Evolutionary conservation across 805 yeast genomes (phyloP).

Genomic region (Schwanniomyces pseudopolymorphus): DNA sequence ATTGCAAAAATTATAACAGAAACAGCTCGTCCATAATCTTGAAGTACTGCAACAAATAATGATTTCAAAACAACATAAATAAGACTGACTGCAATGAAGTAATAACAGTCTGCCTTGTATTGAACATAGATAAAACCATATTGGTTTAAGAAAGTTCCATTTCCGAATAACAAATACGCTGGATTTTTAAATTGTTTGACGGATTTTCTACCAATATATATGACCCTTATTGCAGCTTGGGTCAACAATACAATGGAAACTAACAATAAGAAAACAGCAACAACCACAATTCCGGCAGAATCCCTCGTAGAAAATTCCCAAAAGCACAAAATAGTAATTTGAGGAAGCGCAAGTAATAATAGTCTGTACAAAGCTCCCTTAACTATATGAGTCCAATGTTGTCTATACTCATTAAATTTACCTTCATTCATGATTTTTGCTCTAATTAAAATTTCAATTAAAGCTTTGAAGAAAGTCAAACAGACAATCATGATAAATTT

Average conservation of each 20-base stretch:
- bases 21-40: slow-evolving; percentile 75
- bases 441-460: slow-evolving; percentile 61
- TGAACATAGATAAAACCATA: slow-evolving; percentile 93
- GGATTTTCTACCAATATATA: slow-evolving; percentile 73
- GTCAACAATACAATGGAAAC: slow-evolving; percentile 57
- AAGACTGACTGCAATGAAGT: slow-evolving; percentile 70
- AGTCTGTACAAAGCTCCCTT: slow-evolving; percentile 89
- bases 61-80: slow-evolving; percentile 70
- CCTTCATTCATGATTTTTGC: slow-evolving; percentile 58
- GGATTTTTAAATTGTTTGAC: slow-evolving; percentile 78
- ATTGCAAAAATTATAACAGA: slow-evolving; percentile 73
- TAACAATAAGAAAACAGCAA: slow-evolving; percentile 70
- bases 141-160: slow-evolving; percentile 72
- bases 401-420: slow-evolving; percentile 74
- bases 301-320: slow-evolving; percentile 89
- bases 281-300: slow-evolving; percentile 77
- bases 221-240: slow-evolving; percentile 75
- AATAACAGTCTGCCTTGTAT: slow-evolving; percentile 83
- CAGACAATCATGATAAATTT: slow-evolving; percentile 58
- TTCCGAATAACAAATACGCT: slow-evolving; percentile 87
- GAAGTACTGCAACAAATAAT: slow-evolving; percentile 83
- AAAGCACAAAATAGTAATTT: slow-evolving; percentile 71
- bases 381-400: slow-evolving; percentile 78
- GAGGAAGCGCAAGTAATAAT: slow-evolving; percentile 83
- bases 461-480: slow-evolving; percentile 64